Percentiles rank a stretch among this genome's conserved stretches.
These are phyloP conservation scores for Lactifluus piperatus DNA, from an alignment of 768 basidiomycete species.

Conservation along the genomic window DNA sequence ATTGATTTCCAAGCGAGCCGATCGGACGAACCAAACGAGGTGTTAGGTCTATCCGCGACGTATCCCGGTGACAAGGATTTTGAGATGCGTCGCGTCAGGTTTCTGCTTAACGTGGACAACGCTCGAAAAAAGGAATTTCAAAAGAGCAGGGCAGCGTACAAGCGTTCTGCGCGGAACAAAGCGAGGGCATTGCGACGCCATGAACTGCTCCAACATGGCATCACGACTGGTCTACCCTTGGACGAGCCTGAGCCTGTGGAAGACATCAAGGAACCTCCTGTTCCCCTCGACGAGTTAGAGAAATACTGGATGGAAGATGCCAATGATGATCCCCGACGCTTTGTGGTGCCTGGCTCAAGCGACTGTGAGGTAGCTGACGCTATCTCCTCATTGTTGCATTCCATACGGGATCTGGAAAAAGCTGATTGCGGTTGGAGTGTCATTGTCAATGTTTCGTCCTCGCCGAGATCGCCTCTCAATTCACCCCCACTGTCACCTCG, in stretches of 20 bases:
- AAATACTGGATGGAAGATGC: conserved; percentile 31
- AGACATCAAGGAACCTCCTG: conserved; percentile 27
- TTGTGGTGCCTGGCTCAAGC: conserved; percentile 31
- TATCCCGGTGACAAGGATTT: conserved; percentile 34
- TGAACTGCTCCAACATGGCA: conserved; percentile 25
- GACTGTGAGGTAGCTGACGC: background rate
- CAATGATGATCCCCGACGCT: conserved; percentile 27
- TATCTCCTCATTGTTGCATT: conserved; percentile 3
- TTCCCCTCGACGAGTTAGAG: conserved; percentile 28
- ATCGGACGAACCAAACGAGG: conserved; percentile 25
- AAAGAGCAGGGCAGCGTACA: conserved; percentile 27
- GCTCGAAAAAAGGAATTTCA: conserved; percentile 31
- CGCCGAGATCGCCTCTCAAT: conserved; percentile 1
- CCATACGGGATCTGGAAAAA: conserved; percentile 10
- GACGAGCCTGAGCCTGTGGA: conserved; percentile 20
- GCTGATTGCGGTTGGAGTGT: conserved; percentile 13
- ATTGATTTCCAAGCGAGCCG: conserved; percentile 45
- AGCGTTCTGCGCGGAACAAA: conserved; percentile 26
- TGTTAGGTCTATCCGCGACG: conserved; percentile 31
- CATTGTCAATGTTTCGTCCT: conserved; percentile 1
- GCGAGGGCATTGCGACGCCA: conserved; percentile 24
- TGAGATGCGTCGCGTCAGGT: conserved; percentile 51
- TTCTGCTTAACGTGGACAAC: conserved; percentile 39
- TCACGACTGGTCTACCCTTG: conserved; percentile 1
- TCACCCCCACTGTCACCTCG: background rate